phyloP scores from a whole-genome alignment of 1,284 basidiomycete species.

The Papiliotrema flavescens region DNA sequence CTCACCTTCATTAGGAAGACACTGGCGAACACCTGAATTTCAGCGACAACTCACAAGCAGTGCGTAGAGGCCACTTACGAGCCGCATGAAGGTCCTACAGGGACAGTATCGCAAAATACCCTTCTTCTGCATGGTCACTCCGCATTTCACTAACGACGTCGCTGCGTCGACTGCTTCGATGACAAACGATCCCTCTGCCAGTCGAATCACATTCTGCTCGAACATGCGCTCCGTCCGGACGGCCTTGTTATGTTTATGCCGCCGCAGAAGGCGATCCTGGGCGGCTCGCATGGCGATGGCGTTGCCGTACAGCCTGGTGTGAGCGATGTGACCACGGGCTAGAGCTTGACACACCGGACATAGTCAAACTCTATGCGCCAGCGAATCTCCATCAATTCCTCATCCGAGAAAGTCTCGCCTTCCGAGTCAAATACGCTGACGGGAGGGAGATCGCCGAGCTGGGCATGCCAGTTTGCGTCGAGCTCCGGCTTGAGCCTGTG shows the following conservation, averaged over 20 bases:
- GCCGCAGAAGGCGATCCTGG: conserved; percentile 3
- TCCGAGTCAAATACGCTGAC: conserved; percentile 8
- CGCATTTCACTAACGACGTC: conserved; percentile 9
- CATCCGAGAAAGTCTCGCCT: conserved; percentile 7
- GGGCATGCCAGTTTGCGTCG: conserved; percentile 9
- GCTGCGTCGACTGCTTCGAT: conserved; percentile 14
- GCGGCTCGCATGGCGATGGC: conserved; percentile 19
- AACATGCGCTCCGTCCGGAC: conserved; percentile 6
- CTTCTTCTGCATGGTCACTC: conserved; percentile 10
- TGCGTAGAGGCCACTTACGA: not conserved
- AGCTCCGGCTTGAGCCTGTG: conserved; percentile 22
- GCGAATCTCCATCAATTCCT: conserved; percentile 15
- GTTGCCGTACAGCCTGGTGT: conserved; percentile 18
- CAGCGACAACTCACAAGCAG: not conserved
- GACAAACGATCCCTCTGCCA: conserved; percentile 12
- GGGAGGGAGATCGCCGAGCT: conserved; percentile 4
- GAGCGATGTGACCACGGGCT: not conserved
- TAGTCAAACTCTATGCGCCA: conserved; percentile 21
- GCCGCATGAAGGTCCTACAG: conserved; percentile 3
- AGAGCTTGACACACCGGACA: conserved; percentile 8
- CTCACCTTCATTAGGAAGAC: conserved; percentile 15
- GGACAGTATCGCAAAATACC: conserved; percentile 8
- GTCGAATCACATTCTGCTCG: conserved; percentile 9
- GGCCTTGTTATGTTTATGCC: not conserved
- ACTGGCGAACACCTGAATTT: conserved; percentile 10